phyloP scores from a whole-genome alignment of 2,329 filamentous ascomycete species.

The Fusarium tjaetaba region DNA sequence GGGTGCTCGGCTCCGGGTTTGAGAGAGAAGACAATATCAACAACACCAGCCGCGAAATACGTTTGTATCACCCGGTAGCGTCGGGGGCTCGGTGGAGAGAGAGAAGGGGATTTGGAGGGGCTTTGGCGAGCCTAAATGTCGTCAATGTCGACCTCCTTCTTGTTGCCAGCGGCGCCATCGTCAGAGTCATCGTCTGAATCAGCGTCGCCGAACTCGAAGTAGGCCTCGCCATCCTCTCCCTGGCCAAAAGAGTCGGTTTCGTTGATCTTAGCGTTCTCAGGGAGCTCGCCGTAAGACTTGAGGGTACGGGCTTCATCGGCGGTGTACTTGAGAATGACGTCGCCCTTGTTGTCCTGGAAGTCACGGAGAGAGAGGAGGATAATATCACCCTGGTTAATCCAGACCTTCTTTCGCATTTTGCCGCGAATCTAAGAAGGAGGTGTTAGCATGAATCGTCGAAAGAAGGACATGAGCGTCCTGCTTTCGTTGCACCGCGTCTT shows the following conservation, averaged over 20 bases:
- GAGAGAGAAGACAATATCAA: constrained; percentile 74
- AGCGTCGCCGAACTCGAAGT: constrained; percentile 99
- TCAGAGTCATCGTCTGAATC: constrained; percentile 67
- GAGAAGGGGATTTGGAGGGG: constrained; percentile 12
- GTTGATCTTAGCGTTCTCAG: constrained; percentile 99
- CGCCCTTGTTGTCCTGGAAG: constrained; percentile 95
- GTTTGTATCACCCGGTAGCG: constrained; percentile 11
- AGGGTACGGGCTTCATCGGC: constrained; percentile 94
- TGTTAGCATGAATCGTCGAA: constrained; percentile 63
- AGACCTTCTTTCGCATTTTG: constrained; percentile 99
- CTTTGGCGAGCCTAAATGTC: constrained; percentile 74
- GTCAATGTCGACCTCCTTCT: constrained; percentile 91
- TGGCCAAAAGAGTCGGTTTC: constrained; percentile 96
- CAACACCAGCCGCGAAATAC: constrained; percentile 27
- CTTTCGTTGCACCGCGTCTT: neutral
- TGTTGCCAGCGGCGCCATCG: constrained; percentile 63
- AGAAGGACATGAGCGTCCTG: neutral
- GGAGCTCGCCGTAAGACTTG: constrained; percentile 97
- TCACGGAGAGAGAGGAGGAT: constrained; percentile 88
- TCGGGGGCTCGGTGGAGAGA: constrained; percentile 40
- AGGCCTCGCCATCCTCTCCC: constrained; percentile 92
- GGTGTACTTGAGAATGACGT: constrained; percentile 96
- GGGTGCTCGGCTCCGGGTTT: constrained; percentile 49
- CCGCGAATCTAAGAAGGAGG: constrained; percentile 72
- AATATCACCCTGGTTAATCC: constrained; percentile 99